Evolutionary conservation across 768 basidiomycete species (phyloP), one percentile per base, ranked within the genome.

Genomic region (Boletus sp.): DNA sequence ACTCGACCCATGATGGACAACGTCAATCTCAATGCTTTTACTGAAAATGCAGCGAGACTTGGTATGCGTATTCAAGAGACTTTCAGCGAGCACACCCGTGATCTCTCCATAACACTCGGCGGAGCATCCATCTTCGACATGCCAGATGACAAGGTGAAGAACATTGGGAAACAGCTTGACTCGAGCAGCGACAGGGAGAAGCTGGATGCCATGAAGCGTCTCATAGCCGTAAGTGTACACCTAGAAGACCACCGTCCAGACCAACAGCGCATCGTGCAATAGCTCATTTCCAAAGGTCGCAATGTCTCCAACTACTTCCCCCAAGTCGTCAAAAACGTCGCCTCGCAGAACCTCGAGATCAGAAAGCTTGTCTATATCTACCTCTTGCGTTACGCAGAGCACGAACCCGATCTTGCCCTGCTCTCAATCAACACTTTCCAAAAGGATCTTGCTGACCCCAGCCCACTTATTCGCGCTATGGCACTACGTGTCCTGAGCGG

Each of bases 361-460:
- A 85, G 96, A 55, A 98, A 98, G 73, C 84, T 99, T 49, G 93
- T 98, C 37, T 98, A 98, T 72, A 96, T 98, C 59, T 99, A 96
- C 75, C 86, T 99, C 59, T 77, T 98, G 42, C 87, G 93, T 55
- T 95, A 97, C 72, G 93, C 97, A 47, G 86, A 90, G 39, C 83
- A 86, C 33, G 94, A 97, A 64, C 95, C 97, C 14, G 97, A 98
- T 70, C 85, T 98, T 45, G 90, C 96, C 1, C 74, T 99, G 46
- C 79, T 99, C 30, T 95, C 94, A 3, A 96, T 99, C 76, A 99
- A 99, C 74, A 96, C 96, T 1, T 98, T 98, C 68, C 97, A 99
- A 71, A 93, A 92, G 71, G 97, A 99, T 73, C 78, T 99, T 30
- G 84, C 87, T 5, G 97, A 98, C 64, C 77, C 85, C 32, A 97